Base-by-base conservation (phyloP, 148 eudicot genomes). In the Tetragonia tetragonoides region DNA sequence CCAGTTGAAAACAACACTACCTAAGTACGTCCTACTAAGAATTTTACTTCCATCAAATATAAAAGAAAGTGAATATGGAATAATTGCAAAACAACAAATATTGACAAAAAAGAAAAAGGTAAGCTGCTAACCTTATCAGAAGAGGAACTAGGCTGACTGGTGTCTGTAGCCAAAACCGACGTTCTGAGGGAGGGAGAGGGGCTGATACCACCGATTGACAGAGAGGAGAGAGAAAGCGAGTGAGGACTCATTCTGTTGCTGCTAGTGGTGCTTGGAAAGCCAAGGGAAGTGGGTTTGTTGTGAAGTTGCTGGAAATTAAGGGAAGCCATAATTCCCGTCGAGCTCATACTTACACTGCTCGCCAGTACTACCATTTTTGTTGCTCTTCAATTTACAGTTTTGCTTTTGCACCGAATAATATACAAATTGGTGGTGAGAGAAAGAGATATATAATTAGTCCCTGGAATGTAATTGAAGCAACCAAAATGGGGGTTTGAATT, bases 121-220 rank as follows among this genome's bases (percentile, higher is more conserved):
- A 16, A 60, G 69, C 37, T 34, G 65, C 23, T 2, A 78, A 86
- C 88, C 88, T 86, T 75, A 38, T 83, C 77, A 44, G 75, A 21
- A 57, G 84, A 80, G 62, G 88, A 83, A 72, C 80, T 78, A 69
- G 83, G 66, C 4, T 63, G 76, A 73, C 59, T 78, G 83, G 84
- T 83, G 53, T 81, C 86, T 0, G 88, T 69, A 0, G 88, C 88
- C 24, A 83, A 77, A 17, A 84, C 82, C 17, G 81, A 72, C 24
- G 76, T 41, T 21, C 24, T 67, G 16, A 74, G 46, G 9, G 75
- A 39, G 20, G 72, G 53, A 8, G 82, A 16, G 51, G 75, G 12
- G 24, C 21, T 28, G 46, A 23, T 6, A 7, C 44, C 56, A 24
- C 44, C 49, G n/a, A 70, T 10, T 34, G 72, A 71, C 21, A 21